A percentile compares a stretch with the other conserved stretches of the same genome.
Conservation (phyloP, 2,329 filamentous ascomycete species). For the Talaromyces pinophilus region DNA sequence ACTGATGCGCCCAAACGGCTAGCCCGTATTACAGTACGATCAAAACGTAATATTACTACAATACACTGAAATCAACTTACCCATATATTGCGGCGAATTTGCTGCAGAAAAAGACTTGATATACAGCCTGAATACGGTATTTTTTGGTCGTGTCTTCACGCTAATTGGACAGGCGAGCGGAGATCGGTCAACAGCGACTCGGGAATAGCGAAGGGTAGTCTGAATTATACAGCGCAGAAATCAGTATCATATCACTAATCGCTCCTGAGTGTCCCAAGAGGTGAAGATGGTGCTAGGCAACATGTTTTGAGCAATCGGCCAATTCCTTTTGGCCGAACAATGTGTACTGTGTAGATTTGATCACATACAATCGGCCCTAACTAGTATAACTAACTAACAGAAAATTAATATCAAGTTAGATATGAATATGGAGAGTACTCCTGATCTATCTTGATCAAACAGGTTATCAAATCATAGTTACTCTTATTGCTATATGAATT, state of each 20-base stretch:
- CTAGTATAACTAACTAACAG: background rate
- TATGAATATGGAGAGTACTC: background rate
- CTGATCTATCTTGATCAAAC: background rate
- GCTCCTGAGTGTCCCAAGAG: background rate
- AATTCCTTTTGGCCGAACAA: conserved; percentile 6
- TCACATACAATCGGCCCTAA: background rate
- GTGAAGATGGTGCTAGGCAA: background rate
- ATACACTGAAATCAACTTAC: background rate
- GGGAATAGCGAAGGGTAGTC: background rate
- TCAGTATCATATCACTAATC: conserved; percentile 14
- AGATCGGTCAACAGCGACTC: conserved; percentile 8
- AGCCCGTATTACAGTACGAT: background rate
- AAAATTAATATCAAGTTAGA: background rate
- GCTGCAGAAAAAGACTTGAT: background rate
- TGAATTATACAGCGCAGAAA: conserved; percentile 5
- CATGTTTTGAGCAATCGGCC: background rate
- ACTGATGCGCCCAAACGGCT: no score
- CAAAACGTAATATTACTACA: background rate
- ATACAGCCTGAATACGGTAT: background rate
- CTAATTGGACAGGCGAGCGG: background rate
- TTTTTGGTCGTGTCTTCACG: background rate
- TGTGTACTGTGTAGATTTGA: background rate
- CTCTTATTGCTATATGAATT: background rate
- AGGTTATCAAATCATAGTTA: background rate
- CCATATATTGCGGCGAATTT: background rate